Percentiles rank a stretch among this genome's conserved stretches.
These are phyloP conservation scores for Mollisia scopiformis DNA, from an alignment of 2,329 filamentous ascomycete species.

Conservation along the genomic window DNA sequence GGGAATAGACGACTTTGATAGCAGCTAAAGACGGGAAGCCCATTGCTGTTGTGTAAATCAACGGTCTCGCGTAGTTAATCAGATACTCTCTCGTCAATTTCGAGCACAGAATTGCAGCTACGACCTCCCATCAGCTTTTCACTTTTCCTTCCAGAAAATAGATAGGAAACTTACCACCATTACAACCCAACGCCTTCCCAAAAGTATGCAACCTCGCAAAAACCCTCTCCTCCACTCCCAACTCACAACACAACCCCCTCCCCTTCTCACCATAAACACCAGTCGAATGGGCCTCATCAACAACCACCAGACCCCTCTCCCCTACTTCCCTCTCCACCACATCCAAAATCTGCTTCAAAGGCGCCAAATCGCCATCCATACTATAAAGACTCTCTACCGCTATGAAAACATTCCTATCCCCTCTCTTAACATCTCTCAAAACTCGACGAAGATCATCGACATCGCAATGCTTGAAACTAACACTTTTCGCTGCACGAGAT, in stretches of 20 bases:
- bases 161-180: constrained; percentile 35
- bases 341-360: constrained; percentile 42
- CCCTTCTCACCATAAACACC: constrained; percentile 54
- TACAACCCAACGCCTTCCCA: constrained; percentile 52
- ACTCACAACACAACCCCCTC: constrained; percentile 49
- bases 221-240: constrained; percentile 53
- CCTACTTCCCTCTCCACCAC: constrained; percentile 21
- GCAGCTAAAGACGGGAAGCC: constrained; percentile 44
- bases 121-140: constrained; percentile 45
- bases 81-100: constrained; percentile 26
- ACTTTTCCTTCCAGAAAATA: not conserved
- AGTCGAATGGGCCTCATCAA: constrained; percentile 59
- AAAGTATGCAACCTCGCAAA: constrained; percentile 54
- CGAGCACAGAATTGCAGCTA: constrained; percentile 30
- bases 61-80: constrained; percentile 37
- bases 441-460: constrained; percentile 39
- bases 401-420: constrained; percentile 43
- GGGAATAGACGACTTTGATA: constrained; percentile 44
- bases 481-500: constrained; percentile 37
- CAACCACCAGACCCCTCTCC: constrained; percentile 50
- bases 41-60: constrained; percentile 46
- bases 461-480: constrained; percentile 62
- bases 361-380: constrained; percentile 50
- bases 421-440: constrained; percentile 20
- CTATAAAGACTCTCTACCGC: constrained; percentile 48